phyloP scores from a whole-genome alignment of 495 filamentous ascomycete species.

The Entonaema liquescens region DNA sequence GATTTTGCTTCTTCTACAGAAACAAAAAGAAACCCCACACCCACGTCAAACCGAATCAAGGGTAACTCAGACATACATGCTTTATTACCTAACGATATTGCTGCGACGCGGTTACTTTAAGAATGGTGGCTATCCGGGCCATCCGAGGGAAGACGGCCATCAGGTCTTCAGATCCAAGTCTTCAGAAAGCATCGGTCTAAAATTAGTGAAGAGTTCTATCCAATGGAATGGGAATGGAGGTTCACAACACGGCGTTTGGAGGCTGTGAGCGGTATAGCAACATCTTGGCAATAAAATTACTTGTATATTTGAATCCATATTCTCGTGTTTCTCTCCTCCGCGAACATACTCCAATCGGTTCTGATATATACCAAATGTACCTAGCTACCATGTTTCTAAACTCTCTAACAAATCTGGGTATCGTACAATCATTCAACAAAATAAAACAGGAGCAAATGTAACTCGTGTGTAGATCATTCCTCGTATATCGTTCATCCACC shows the following conservation, averaged over 20 bases:
- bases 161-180: no score
- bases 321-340: neutral
- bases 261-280: neutral
- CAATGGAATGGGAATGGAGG: neutral
- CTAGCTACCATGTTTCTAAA: neutral
- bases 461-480: slow-evolving; percentile 3
- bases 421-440: slow-evolving; percentile 21
- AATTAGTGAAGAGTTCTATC: neutral
- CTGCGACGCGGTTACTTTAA: no score
- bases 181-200: no score
- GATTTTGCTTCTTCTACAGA: no score
- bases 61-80: no score
- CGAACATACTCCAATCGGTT: neutral
- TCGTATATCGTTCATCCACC: neutral
- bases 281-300: neutral
- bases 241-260: neutral
- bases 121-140: no score
- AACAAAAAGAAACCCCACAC: no score
- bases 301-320: neutral
- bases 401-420: slow-evolving; percentile 9
- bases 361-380: neutral
- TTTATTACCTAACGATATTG: no score
- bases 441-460: neutral
- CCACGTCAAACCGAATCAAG: no score
- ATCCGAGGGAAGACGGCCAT: no score